Percentiles rank a stretch among this genome's conserved stretches.
Conservation (phyloP, 2,329 filamentous ascomycete genomes). For the Cordyceps farinosa region DNA sequence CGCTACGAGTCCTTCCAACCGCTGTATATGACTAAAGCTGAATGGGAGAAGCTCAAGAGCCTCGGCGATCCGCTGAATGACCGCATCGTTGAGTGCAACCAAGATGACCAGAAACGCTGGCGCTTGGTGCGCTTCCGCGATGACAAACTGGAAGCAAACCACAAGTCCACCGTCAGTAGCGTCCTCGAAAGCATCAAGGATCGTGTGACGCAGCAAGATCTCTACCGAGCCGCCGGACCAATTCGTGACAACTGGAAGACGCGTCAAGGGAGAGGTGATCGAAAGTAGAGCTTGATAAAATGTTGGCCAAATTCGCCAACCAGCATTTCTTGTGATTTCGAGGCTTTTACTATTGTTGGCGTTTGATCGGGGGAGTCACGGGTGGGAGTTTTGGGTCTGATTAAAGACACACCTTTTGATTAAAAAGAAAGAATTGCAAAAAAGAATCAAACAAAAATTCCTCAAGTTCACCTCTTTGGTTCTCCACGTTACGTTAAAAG, state of each 20-base stretch:
- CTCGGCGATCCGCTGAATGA: constrained; percentile 75
- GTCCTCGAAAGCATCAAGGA: constrained; percentile 89
- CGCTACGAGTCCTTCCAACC: constrained; percentile 63
- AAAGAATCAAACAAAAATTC: background rate
- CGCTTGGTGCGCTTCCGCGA: constrained; percentile 85
- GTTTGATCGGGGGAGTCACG: background rate
- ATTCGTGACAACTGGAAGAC: constrained; percentile 82
- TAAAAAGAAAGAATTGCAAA: background rate
- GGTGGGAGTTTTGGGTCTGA: background rate
- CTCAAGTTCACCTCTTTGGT: background rate
- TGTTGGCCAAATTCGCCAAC: background rate
- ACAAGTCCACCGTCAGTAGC: constrained; percentile 76
- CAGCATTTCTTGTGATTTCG: background rate
- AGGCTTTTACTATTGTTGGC: background rate
- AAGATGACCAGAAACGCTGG: constrained; percentile 74
- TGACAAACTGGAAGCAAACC: constrained; percentile 89
- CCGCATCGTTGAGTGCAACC: constrained; percentile 83
- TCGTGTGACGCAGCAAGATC: constrained; percentile 76
- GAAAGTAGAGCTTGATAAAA: constrained; percentile 21
- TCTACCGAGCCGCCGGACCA: constrained; percentile 63
- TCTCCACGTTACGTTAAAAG: background rate
- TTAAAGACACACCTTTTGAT: background rate
- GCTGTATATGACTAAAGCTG: constrained; percentile 66
- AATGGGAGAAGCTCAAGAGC: constrained; percentile 80
- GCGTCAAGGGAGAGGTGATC: constrained; percentile 37